A percentile compares a stretch with the other conserved stretches of the same genome.
Conservation (phyloP, 2,329 filamentous ascomycete species). For the Corinectria fuckeliana region DNA sequence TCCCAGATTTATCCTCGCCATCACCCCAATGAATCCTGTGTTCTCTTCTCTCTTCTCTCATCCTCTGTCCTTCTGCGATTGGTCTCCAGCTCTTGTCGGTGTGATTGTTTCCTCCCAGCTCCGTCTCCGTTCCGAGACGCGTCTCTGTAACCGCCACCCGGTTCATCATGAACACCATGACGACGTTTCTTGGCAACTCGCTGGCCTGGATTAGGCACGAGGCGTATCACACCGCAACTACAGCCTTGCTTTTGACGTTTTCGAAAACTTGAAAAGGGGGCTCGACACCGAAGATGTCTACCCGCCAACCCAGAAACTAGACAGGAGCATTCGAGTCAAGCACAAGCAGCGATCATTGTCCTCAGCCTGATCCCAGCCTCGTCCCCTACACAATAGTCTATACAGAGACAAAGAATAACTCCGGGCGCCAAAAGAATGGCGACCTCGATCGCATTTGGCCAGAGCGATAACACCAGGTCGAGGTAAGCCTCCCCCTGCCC, state of each 20-base stretch:
- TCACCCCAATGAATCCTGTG: not conserved
- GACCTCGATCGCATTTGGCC: not conserved
- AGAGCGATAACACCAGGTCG: not conserved
- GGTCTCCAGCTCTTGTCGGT: not conserved
- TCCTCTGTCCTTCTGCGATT: not conserved
- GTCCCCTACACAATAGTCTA: not conserved
- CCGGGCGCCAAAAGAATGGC: not conserved
- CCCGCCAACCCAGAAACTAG: not conserved
- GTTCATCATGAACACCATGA: not conserved
- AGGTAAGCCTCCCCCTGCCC: not conserved
- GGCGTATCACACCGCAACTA: not conserved
- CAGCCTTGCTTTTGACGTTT: not conserved
- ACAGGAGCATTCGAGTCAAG: not conserved
- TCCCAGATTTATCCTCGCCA: not conserved
- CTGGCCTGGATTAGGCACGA: not conserved
- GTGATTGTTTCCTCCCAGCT: not conserved
- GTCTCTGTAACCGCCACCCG: not conserved
- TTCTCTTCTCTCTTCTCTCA: conserved; percentile 9
- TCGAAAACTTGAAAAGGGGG: not conserved
- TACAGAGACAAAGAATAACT: not conserved
- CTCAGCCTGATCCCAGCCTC: not conserved
- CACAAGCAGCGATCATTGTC: not conserved
- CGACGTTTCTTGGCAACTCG: not conserved
- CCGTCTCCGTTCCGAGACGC: not conserved
- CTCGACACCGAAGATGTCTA: not conserved